Evolutionary conservation across 2,329 filamentous ascomycete genomes (phyloP).

Genomic region (Fusarium sp.): DNA sequence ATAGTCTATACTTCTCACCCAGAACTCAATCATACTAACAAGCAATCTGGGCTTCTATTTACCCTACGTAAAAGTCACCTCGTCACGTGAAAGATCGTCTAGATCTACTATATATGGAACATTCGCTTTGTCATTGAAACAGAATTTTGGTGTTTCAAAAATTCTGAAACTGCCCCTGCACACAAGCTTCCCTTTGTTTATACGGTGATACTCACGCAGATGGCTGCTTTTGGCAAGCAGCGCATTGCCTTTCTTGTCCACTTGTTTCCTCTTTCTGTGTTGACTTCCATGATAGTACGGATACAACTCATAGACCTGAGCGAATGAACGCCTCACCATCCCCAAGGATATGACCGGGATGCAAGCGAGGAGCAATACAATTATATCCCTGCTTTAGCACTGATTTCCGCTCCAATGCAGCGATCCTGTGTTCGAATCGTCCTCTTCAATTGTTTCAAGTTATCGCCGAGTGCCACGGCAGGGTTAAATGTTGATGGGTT

Average conservation of each 20-base stretch:
- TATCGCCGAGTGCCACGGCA: background rate
- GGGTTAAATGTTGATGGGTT: background rate
- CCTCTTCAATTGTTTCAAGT: background rate
- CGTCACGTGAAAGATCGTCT: background rate
- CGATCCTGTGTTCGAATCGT: too few relatives aligned
- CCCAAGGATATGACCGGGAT: background rate
- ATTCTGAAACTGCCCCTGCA: background rate
- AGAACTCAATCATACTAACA: too few relatives aligned
- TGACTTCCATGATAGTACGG: background rate
- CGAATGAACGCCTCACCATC: conserved; percentile 68
- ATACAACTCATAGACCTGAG: conserved; percentile 75
- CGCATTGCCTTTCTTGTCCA: background rate
- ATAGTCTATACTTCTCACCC: too few relatives aligned
- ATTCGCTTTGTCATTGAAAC: background rate
- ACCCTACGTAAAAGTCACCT: background rate
- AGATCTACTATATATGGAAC: background rate
- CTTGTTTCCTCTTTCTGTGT: background rate
- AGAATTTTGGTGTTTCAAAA: background rate
- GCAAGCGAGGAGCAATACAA: background rate
- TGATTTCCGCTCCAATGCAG: background rate
- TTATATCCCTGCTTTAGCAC: background rate
- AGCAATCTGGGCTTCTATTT: background rate
- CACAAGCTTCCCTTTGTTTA: background rate
- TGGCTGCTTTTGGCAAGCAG: background rate
- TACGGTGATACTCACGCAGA: background rate